Base-by-base conservation (phyloP, 768 basidiomycete genomes). In the Strobilomyces confusus region DNA sequence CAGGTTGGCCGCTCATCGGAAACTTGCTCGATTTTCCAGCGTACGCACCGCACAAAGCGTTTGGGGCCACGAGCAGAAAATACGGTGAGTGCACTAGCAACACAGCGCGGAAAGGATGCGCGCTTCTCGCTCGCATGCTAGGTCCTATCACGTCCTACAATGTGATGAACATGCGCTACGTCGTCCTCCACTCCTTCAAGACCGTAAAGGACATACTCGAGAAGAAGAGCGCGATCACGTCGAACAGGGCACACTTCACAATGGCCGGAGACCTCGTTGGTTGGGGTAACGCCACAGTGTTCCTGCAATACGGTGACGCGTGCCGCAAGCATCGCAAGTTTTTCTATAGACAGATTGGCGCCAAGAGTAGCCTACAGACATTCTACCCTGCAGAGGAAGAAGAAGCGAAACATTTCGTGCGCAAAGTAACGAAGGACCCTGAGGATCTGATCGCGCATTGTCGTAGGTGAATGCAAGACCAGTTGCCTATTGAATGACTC, bases 21-120 rank as follows among this genome's bases (percentile, higher is more conserved):
- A 82, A 82, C 58, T 59, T 79, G 5, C 62, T 81, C n/a, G 80
- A 83, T 57, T 77, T 83, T 75, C 82, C 82, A 25, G 67, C 68
- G 15, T 71, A 73, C 41, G 68, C 72, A 48, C 77, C 78, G 55
- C 82, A 80, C 77, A 51, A 77, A 13, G 79, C 76, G 0, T 80
- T 80, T 55, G 72, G 76, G 11, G 68, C 72, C 43, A 32, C 55
- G 49, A 37, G 32, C 42, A 71, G 80, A 55, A 65, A 66, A 61
- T 83, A 75, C 58, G 82, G 82, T 76, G 60, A 50, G 72, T 63
- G 19, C 29, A 6, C 29, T 11, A 12, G 15, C 7, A 8, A 19
- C 6, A 5, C 19, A 2, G 11, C 5, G 9, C 14, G 1, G 19
- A 14, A 20, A 45, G 30, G 9, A 19, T 5, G 9, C 17, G 14